phyloP scores from a whole-genome alignment of 345 rosid species.

The Gossypium anomalum region DNA sequence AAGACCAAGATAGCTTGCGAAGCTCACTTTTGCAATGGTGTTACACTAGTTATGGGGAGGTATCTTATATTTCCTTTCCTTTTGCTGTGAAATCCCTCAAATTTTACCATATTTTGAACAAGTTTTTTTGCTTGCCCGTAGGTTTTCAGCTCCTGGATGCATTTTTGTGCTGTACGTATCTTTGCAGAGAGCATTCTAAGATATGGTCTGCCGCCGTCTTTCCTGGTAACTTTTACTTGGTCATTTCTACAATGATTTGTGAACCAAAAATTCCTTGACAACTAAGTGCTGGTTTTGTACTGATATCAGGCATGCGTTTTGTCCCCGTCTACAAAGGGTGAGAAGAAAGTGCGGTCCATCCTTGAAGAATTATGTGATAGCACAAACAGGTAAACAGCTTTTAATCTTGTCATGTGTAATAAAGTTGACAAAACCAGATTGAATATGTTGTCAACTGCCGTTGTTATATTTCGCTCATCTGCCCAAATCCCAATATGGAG shows the following conservation, averaged over 20 bases:
- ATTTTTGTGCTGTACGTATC: constrained; percentile 89
- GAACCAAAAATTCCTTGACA: not conserved
- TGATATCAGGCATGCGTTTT: constrained; percentile 76
- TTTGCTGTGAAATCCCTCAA: not conserved
- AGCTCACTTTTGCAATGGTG: constrained; percentile 97
- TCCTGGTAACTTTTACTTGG: constrained; percentile 55
- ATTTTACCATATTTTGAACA: not conserved
- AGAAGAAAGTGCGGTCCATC: constrained; percentile 91
- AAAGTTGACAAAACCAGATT: not conserved
- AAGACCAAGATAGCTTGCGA: constrained; percentile 75
- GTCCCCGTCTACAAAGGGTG: constrained; percentile 71
- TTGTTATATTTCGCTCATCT: not conserved
- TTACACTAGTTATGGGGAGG: constrained; percentile 96
- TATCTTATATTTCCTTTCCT: constrained; percentile 20
- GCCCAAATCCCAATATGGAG: not conserved
- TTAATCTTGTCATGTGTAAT: not conserved
- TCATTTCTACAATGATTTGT: constrained; percentile 3
- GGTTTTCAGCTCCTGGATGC: constrained; percentile 99
- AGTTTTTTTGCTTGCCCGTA: constrained; percentile 26
- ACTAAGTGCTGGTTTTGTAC: constrained; percentile 18
- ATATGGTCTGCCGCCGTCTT: constrained; percentile 94
- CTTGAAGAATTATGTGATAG: constrained; percentile 75
- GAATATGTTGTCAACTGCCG: not conserved
- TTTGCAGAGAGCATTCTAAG: constrained; percentile 95
- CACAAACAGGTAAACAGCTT: constrained; percentile 56